phyloP scores from a whole-genome alignment of 768 basidiomycete species.

The Collybia sp. region DNA sequence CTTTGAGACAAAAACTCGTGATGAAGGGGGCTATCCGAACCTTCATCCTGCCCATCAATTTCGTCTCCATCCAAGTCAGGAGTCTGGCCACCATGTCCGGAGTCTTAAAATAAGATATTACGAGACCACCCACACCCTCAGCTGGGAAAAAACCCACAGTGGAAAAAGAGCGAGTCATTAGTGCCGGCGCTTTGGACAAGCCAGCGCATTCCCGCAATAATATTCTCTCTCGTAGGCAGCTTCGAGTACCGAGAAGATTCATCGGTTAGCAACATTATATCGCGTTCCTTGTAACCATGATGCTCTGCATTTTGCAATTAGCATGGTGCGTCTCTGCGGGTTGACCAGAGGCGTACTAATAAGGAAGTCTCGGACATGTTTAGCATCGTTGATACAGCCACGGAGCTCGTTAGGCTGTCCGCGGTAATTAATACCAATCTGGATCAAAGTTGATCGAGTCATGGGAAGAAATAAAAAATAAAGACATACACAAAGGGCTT shows the following conservation, averaged over 20 bases:
- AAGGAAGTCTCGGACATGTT: constrained; percentile 64
- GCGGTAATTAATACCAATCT: constrained; percentile 80
- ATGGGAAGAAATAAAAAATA: constrained; percentile 2
- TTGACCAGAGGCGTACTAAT: constrained; percentile 34
- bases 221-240: constrained; percentile 43
- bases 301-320: constrained; percentile 17
- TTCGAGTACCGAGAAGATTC: constrained; percentile 36
- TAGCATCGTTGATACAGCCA: constrained; percentile 82
- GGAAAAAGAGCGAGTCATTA: constrained; percentile 76
- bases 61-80: constrained; percentile 76
- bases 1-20: background rate
- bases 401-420: constrained; percentile 59
- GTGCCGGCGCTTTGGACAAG: constrained; percentile 63
- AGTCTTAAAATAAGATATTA: constrained; percentile 43
- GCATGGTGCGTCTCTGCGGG: background rate
- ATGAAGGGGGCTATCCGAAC: constrained; percentile 20
- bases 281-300: constrained; percentile 50
- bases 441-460: constrained; percentile 4
- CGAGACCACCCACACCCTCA: background rate
- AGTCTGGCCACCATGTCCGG: constrained; percentile 94
- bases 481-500: constrained; percentile 71
- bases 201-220: constrained; percentile 47
- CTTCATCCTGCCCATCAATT: constrained; percentile 76
- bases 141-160: constrained; percentile 38
- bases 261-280: constrained; percentile 71